phyloP scores from a whole-genome alignment of 2,329 filamentous ascomycete genomes.

The Eurotiales sp. region DNA sequence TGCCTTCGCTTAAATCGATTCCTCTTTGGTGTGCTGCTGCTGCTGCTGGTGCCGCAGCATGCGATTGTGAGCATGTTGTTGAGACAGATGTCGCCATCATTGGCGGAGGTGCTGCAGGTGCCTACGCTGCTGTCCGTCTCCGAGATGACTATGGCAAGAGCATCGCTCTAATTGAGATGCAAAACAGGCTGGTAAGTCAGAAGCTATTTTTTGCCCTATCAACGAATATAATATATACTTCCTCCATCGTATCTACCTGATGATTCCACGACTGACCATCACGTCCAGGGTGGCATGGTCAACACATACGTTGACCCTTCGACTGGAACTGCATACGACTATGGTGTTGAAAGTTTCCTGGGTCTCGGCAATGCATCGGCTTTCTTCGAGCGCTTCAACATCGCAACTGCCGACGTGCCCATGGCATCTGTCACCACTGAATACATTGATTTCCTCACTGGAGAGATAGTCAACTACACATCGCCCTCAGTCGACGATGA shows the following conservation, averaged over 20 bases:
- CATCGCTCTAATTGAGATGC: slow-evolving; percentile 34
- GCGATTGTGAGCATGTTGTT: too few relatives aligned
- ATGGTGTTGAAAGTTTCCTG: slow-evolving; percentile 30
- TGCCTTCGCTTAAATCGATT: too few relatives aligned
- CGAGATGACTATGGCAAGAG: slow-evolving; percentile 26
- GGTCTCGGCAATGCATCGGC: slow-evolving; percentile 28
- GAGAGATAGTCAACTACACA: slow-evolving; percentile 15
- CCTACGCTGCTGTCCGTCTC: slow-evolving; percentile 31
- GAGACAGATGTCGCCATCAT: slow-evolving; percentile 35
- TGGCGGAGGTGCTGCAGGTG: slow-evolving; percentile 34
- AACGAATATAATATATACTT: too few relatives aligned
- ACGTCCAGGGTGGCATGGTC: slow-evolving; percentile 28
- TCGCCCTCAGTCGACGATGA: slow-evolving; percentile 4
- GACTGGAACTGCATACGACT: slow-evolving; percentile 28
- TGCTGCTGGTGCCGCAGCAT: not conserved
- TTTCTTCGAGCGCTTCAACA: slow-evolving; percentile 28
- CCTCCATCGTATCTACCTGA: not conserved
- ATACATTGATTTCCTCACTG: slow-evolving; percentile 28
- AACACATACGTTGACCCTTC: slow-evolving; percentile 28
- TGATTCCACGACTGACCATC: too few relatives aligned
- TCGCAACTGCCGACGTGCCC: slow-evolving; percentile 18
- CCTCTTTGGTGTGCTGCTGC: not conserved
- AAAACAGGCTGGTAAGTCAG: slow-evolving; percentile 21
- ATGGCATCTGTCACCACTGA: slow-evolving; percentile 18
- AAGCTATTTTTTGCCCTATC: too few relatives aligned